Evolutionary conservation across 768 basidiomycete species (phyloP).

Genomic region (Boletus fagicola): DNA sequence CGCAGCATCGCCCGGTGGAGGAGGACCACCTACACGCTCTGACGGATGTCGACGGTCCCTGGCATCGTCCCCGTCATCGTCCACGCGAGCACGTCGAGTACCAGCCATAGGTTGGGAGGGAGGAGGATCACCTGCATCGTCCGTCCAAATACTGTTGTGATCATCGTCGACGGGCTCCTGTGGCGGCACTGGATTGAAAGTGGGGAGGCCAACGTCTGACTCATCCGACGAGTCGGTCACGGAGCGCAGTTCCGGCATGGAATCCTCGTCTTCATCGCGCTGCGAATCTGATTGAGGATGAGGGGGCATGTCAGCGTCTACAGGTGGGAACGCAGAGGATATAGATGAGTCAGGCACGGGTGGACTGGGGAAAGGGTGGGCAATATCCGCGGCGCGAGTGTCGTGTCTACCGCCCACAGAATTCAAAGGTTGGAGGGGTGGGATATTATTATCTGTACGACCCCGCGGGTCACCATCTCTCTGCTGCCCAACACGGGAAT

Average conservation of each 20-base stretch:
- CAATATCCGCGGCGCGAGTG: background rate
- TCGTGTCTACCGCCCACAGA: background rate
- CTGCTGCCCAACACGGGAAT: constrained; percentile 1
- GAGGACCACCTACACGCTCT: constrained; percentile 44
- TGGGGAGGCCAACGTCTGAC: constrained; percentile 31
- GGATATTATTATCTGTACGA: background rate
- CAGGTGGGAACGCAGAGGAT: constrained; percentile 1
- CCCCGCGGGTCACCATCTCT: background rate
- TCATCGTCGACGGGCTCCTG: constrained; percentile 30
- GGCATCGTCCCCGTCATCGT: constrained; percentile 60
- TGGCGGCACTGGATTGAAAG: constrained; percentile 31
- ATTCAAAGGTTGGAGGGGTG: constrained; percentile 6
- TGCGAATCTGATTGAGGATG: constrained; percentile 2
- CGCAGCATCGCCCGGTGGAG: constrained; percentile 20
- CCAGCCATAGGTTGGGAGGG: constrained; percentile 32
- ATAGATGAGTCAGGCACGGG: background rate
- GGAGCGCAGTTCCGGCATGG: constrained; percentile 43
- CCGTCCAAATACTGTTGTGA: constrained; percentile 28
- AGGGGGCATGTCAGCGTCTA: constrained; percentile 9
- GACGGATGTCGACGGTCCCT: constrained; percentile 65
- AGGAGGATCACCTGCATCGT: constrained; percentile 33
- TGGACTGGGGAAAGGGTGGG: constrained; percentile 2
- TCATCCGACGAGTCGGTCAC: constrained; percentile 40
- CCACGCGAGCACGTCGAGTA: constrained; percentile 54
- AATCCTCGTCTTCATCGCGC: constrained; percentile 35